Conservation (phyloP, 2,329 filamentous ascomycete species). For the Cryphonectria radicalis region DNA sequence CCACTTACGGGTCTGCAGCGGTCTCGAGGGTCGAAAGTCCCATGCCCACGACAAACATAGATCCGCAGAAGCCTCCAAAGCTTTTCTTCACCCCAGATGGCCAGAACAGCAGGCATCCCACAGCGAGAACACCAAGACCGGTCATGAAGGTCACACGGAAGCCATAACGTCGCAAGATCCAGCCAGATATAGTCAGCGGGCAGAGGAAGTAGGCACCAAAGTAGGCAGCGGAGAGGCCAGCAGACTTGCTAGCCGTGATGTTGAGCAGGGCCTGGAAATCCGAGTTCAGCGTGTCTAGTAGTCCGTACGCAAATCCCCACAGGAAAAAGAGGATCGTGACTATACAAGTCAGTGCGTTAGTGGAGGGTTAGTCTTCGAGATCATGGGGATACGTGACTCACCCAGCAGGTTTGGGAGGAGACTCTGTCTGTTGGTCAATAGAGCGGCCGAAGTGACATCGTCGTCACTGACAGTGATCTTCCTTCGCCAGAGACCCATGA, state of each 20-base stretch:
- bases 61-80: slow-evolving; percentile 64
- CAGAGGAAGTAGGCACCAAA: slow-evolving; percentile 51
- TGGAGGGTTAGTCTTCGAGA: not conserved
- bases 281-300: slow-evolving; percentile 36
- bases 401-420: slow-evolving; percentile 39
- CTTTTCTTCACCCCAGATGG: slow-evolving; percentile 58
- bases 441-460: slow-evolving; percentile 38
- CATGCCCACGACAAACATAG: slow-evolving; percentile 52
- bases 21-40: slow-evolving; percentile 59
- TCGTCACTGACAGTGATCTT: slow-evolving; percentile 41
- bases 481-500: slow-evolving; percentile 38
- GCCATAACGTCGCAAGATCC: slow-evolving; percentile 66
- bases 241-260: slow-evolving; percentile 49
- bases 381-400: slow-evolving; percentile 8
- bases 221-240: slow-evolving; percentile 56
- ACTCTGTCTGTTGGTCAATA: slow-evolving; percentile 41
- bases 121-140: slow-evolving; percentile 58
- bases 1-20: slow-evolving; percentile 53
- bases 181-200: slow-evolving; percentile 45
- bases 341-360: not conserved
- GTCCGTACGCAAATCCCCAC: slow-evolving; percentile 43
- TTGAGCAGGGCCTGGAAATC: slow-evolving; percentile 43
- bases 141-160: slow-evolving; percentile 72
- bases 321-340: slow-evolving; percentile 44
- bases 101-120: slow-evolving; percentile 63